A percentile compares a stretch with the other conserved stretches of the same genome.
phyloP scores from a whole-genome alignment of 2,329 filamentous ascomycete species.

The Ceratocystis diversiconidia region DNA sequence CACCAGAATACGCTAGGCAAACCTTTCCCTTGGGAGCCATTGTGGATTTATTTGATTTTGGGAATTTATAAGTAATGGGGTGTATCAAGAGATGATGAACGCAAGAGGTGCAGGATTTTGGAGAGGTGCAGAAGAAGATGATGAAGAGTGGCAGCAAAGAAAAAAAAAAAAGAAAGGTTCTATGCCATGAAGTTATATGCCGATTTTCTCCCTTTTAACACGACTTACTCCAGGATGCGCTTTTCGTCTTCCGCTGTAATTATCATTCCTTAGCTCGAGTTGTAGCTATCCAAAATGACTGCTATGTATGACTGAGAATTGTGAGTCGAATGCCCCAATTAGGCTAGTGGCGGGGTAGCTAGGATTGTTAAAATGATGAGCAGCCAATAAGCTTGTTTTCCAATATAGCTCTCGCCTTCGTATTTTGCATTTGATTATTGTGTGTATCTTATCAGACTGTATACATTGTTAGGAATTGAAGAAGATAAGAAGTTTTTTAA shows the following conservation, averaged over 20 bases:
- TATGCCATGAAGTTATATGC: neutral
- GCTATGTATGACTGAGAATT: conserved; percentile 13
- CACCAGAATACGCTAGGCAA: conserved; percentile 21
- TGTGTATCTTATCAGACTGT: neutral
- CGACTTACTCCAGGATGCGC: neutral
- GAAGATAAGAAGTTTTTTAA: neutral
- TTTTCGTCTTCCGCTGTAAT: conserved; percentile 13
- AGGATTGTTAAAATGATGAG: conserved; percentile 7
- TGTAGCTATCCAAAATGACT: conserved; percentile 5
- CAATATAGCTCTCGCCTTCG: neutral
- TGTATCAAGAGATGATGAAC: neutral
- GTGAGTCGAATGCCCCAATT: conserved; percentile 13
- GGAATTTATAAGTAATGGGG: neutral
- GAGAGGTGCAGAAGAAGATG: neutral
- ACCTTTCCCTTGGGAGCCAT: conserved; percentile 18
- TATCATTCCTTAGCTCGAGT: neutral
- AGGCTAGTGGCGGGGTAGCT: conserved; percentile 14
- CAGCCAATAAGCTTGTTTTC: conserved; percentile 3
- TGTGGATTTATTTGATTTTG: neutral
- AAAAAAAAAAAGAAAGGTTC: neutral
- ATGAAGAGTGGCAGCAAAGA: neutral
- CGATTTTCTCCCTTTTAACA: neutral
- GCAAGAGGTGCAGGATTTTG: neutral
- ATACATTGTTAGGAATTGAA: neutral
- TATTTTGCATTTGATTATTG: neutral